Conservation (phyloP, 768 basidiomycete species). For the Lactifluus subvellereus region DNA sequence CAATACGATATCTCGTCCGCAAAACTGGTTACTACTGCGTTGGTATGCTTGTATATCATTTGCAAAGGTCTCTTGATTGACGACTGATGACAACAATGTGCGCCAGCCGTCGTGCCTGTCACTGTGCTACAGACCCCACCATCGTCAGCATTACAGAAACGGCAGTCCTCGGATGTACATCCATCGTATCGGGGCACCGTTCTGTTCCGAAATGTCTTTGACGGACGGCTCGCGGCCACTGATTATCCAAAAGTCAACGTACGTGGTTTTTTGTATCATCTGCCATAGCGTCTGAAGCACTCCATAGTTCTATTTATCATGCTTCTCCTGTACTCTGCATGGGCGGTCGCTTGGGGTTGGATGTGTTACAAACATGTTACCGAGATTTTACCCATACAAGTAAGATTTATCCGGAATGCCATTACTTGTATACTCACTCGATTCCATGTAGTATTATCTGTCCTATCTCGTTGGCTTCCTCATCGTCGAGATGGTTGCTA, state of each 20-base stretch:
- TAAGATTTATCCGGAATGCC: conserved; percentile 30
- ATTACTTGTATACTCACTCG: conserved; percentile 10
- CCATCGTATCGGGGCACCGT: conserved; percentile 75
- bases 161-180: conserved; percentile 53
- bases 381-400: conserved; percentile 87
- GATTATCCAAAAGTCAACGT: conserved; percentile 98
- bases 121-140: conserved; percentile 52
- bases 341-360: conserved; percentile 75
- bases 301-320: conserved; percentile 80
- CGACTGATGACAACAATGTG: conserved; percentile 7
- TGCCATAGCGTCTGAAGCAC: not conserved
- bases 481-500: conserved; percentile 90
- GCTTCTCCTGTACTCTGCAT: conserved; percentile 67
- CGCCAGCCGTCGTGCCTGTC: conserved; percentile 78
- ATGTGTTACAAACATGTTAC: conserved; percentile 74
- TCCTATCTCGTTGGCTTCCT: conserved; percentile 82
- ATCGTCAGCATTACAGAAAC: conserved; percentile 11
- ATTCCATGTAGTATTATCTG: conserved; percentile 67
- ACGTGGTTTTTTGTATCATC: conserved; percentile 30
- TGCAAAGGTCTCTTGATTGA: not conserved
- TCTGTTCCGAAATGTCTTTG: conserved; percentile 81
- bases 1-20: conserved; percentile 76
- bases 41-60: conserved; percentile 45
- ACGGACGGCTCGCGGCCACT: conserved; percentile 82
- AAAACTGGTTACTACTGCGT: conserved; percentile 96